Conservation (phyloP, 768 basidiomycete genomes). For the Mycena venus region DNA sequence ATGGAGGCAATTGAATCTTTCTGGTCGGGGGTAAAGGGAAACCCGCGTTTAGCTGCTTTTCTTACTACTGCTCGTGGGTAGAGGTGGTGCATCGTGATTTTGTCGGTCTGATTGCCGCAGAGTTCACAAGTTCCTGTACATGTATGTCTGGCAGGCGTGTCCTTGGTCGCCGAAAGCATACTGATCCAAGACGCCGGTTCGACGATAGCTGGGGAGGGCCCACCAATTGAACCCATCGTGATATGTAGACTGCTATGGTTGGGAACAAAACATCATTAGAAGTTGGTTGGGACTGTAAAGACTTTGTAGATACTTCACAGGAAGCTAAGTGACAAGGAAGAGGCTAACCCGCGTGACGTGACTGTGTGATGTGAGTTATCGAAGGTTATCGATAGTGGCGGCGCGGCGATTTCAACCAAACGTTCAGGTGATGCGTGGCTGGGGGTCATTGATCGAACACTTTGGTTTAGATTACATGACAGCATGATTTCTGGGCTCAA, state of each 20-base stretch:
- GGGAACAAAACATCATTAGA: background rate
- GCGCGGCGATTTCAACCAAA: no score
- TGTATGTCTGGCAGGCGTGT: slow-evolving; percentile 2
- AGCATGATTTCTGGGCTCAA: no score
- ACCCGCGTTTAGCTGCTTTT: background rate
- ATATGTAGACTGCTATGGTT: no score
- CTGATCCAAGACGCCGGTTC: slow-evolving; percentile 11
- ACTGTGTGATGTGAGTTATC: no score
- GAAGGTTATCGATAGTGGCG: no score
- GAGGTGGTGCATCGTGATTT: slow-evolving; percentile 12
- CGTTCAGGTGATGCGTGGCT: no score
- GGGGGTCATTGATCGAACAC: no score
- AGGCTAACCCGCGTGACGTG: no score
- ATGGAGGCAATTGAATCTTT: background rate
- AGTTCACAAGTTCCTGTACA: slow-evolving; percentile 21
- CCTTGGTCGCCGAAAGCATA: slow-evolving; percentile 19
- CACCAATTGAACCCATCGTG: slow-evolving; percentile 1
- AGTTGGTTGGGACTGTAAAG: no score
- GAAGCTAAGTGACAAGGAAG: no score
- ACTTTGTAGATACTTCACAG: no score
- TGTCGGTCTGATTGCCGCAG: slow-evolving; percentile 7
- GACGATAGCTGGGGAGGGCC: background rate
- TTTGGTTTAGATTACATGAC: no score
- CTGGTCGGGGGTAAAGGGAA: slow-evolving; percentile 15
- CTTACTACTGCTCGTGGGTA: slow-evolving; percentile 6